Evolutionary conservation across 805 yeast genomes (phyloP).

Genomic region (Wickerhamiella occidentalis): DNA sequence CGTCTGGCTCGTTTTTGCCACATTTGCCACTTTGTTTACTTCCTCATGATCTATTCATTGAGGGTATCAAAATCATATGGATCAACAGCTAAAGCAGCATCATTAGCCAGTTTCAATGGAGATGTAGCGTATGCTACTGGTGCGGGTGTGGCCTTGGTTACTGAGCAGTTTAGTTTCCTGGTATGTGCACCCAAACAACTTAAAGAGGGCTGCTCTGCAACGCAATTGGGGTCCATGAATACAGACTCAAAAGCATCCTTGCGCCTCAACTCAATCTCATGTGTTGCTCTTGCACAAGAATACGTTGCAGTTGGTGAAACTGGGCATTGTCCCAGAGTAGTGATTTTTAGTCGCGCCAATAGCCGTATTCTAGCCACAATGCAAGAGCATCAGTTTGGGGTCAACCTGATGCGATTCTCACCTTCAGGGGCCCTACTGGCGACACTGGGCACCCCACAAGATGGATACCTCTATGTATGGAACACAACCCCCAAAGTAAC

Average conservation of each 20-base stretch:
- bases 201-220: not conserved
- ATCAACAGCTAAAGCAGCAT: not conserved
- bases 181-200: conserved; percentile 8
- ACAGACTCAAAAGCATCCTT: conserved; percentile 6
- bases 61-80: not conserved
- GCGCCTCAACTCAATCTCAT: conserved; percentile 27
- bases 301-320: conserved; percentile 57
- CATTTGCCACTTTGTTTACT: not conserved
- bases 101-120: not conserved
- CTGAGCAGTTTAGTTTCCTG: not conserved
- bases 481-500: conserved; percentile 25
- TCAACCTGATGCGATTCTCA: conserved; percentile 43
- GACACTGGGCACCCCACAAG: conserved; percentile 56
- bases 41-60: not conserved
- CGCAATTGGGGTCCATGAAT: not conserved
- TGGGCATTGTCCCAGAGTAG: conserved; percentile 56
- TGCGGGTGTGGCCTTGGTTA: conserved; percentile 3
- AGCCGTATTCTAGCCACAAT: conserved; percentile 35
- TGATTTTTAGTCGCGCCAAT: conserved; percentile 44
- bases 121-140: conserved; percentile 7
- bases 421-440: conserved; percentile 45
- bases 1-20: too few relatives aligned
- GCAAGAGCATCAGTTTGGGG: conserved; percentile 55
- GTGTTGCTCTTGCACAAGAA: conserved; percentile 46
- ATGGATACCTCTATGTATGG: conserved; percentile 60